Evolutionary conservation across 352 stramenopile genomes (phyloP).

Genomic region (Phytophthora brassicae): DNA sequence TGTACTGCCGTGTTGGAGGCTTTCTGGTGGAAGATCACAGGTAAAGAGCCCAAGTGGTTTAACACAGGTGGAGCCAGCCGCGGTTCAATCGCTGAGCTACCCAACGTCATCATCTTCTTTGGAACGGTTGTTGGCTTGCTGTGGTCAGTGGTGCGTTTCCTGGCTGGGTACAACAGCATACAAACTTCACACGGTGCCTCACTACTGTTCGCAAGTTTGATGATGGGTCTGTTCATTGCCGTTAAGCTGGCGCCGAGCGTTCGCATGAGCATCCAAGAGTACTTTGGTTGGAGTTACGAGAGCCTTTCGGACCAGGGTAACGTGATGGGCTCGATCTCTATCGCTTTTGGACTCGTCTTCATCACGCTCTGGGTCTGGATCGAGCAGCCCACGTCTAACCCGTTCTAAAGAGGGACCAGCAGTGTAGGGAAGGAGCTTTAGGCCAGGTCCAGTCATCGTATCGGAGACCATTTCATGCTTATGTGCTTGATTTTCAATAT

Average conservation of each 20-base stretch:
- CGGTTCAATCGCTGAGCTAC: conserved; percentile 72
- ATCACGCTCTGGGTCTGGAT: conserved; percentile 87
- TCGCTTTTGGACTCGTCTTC: conserved; percentile 81
- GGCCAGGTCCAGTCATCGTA: too few relatives aligned
- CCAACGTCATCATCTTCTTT: conserved; percentile 84
- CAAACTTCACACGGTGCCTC: conserved; percentile 80
- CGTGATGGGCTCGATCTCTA: conserved; percentile 82
- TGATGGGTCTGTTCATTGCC: conserved; percentile 78
- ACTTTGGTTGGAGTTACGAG: conserved; percentile 88
- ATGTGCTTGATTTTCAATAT: conserved; percentile 45
- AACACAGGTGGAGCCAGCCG: conserved; percentile 67
- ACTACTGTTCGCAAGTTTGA: conserved; percentile 62
- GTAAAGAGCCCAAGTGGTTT: conserved; percentile 71
- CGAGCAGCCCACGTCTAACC: too few relatives aligned
- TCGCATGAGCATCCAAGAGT: conserved; percentile 87
- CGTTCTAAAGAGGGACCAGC: too few relatives aligned
- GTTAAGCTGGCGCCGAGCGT: conserved; percentile 80
- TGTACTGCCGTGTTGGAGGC: conserved; percentile 73
- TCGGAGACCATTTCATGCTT: too few relatives aligned
- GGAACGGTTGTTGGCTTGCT: conserved; percentile 69
- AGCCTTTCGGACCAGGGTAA: conserved; percentile 88
- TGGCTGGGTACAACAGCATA: conserved; percentile 75
- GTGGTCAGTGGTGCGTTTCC: conserved; percentile 82
- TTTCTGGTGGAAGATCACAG: conserved; percentile 84
- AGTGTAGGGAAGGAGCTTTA: too few relatives aligned